phyloP scores from a whole-genome alignment of 441 rosid genomes.

The Mallotus japonicus region DNA sequence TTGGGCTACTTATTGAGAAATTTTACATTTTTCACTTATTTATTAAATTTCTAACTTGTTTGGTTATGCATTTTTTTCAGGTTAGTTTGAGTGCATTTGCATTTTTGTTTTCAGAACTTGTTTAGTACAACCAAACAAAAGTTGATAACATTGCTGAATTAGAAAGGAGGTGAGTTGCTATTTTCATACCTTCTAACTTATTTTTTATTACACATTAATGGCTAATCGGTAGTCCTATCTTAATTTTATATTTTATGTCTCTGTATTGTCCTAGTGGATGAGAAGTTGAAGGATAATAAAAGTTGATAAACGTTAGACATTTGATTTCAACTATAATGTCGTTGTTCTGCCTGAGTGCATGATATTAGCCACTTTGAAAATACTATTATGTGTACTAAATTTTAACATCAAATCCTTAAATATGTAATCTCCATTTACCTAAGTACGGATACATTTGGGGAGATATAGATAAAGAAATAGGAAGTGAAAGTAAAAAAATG shows the following conservation, averaged over 20 bases:
- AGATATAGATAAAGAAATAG: not conserved
- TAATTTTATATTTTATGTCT: not conserved
- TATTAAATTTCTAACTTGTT: not conserved
- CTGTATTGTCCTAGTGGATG: not conserved
- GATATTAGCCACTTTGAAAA: too few relatives aligned
- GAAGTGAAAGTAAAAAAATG: not conserved
- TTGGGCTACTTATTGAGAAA: not conserved
- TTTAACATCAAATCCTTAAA: not conserved
- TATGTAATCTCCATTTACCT: not conserved
- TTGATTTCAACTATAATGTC: too few relatives aligned
- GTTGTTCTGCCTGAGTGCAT: too few relatives aligned
- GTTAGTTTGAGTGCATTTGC: constrained; percentile 94
- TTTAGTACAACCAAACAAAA: constrained; percentile 92
- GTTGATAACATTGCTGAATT: constrained; percentile 93
- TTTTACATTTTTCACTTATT: not conserved
- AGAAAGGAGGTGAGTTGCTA: constrained; percentile 62
- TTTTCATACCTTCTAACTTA: not conserved
- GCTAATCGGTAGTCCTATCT: not conserved
- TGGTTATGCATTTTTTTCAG: constrained; percentile 31
- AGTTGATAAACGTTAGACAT: too few relatives aligned
- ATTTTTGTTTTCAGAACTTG: constrained; percentile 95
- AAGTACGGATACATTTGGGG: not conserved
- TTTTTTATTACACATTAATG: not conserved
- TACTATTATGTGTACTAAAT: too few relatives aligned
- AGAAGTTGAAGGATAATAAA: not conserved